Evolutionary conservation across 352 stramenopile genomes (phyloP).

Genomic region (Phytophthora pinifolia): DNA sequence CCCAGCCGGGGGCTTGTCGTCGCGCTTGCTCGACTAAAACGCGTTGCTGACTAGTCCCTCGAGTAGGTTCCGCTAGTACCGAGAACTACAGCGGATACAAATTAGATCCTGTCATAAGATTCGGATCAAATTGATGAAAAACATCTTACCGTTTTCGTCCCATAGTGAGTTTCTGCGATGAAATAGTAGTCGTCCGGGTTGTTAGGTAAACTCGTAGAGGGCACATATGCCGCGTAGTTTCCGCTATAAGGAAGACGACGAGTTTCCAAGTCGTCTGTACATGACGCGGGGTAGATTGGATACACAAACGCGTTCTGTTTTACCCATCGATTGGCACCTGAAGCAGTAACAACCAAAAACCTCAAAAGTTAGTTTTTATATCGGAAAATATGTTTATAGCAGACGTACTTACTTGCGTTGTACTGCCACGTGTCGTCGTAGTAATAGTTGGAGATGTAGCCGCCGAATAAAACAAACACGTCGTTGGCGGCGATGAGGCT

Average conservation of each 20-base stretch:
- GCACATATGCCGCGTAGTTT: constrained; percentile 60
- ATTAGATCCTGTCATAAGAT: not conserved
- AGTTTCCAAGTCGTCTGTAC: constrained; percentile 88
- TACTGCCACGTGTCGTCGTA: constrained; percentile 97
- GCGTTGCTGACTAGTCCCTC: constrained; percentile 54
- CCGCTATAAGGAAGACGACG: constrained; percentile 67
- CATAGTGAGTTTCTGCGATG: constrained; percentile 71
- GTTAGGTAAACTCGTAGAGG: constrained; percentile 25
- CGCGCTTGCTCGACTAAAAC: constrained; percentile 91
- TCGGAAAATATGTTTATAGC: too few relatives aligned
- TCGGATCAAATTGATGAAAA: not conserved
- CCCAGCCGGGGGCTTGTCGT: constrained; percentile 92
- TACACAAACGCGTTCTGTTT: constrained; percentile 91
- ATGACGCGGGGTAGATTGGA: constrained; percentile 86
- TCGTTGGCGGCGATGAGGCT: constrained; percentile 73
- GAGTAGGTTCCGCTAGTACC: constrained; percentile 90
- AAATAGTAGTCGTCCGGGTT: constrained; percentile 65
- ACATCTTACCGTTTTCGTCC: constrained; percentile 58
- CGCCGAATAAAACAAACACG: constrained; percentile 92
- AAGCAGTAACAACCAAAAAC: not conserved
- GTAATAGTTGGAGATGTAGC: constrained; percentile 93
- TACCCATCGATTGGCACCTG: constrained; percentile 85
- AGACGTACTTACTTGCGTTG: too few relatives aligned
- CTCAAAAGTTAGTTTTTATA: constrained; percentile 1
- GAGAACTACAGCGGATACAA: constrained; percentile 52